A percentile compares a stretch with the other conserved stretches of the same genome.
phyloP scores from a whole-genome alignment of 1,284 basidiomycete species.

The Flammula alnicola region DNA sequence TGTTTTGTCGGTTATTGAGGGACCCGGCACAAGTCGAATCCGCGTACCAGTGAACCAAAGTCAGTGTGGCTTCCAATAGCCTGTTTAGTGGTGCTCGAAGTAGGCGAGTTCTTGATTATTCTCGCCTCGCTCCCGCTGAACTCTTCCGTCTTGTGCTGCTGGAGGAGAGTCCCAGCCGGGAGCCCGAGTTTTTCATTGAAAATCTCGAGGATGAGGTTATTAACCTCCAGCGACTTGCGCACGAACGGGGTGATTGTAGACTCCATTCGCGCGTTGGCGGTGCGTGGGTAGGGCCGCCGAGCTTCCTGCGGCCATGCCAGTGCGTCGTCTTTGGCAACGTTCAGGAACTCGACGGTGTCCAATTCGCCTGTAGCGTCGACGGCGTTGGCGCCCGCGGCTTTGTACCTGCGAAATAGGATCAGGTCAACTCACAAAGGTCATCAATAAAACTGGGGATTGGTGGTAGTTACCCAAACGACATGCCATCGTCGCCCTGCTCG shows the following conservation, averaged over 20 bases:
- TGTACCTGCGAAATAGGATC: constrained; percentile 56
- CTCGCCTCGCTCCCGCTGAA: constrained; percentile 65
- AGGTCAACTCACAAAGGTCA: no score
- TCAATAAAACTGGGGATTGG: no score
- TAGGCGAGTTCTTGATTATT: constrained; percentile 55
- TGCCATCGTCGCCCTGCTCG: constrained; percentile 68
- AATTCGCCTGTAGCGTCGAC: constrained; percentile 61
- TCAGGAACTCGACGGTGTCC: constrained; percentile 70
- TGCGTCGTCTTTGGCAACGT: constrained; percentile 69
- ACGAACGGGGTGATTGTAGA: constrained; percentile 58
- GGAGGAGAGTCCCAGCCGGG: constrained; percentile 50
- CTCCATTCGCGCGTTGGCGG: constrained; percentile 55
- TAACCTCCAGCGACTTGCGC: constrained; percentile 59
- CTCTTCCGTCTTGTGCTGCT: constrained; percentile 51
- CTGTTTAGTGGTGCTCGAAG: constrained; percentile 34
- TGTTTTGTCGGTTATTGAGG: not conserved
- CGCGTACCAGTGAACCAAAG: constrained; percentile 49
- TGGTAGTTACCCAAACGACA: constrained; percentile 66
- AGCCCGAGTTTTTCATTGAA: constrained; percentile 64
- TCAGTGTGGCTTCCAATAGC: constrained; percentile 61
- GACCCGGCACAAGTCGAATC: not conserved
- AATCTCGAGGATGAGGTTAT: constrained; percentile 54
- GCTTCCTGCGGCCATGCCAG: constrained; percentile 56
- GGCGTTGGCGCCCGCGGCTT: constrained; percentile 63
- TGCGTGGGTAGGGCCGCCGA: constrained; percentile 58